Evolutionary conservation across 371 early-diverging fungal genomes (phyloP), one percentile per base, ranked within the genome.

Genomic region (Apophysomyces ossiformis): DNA sequence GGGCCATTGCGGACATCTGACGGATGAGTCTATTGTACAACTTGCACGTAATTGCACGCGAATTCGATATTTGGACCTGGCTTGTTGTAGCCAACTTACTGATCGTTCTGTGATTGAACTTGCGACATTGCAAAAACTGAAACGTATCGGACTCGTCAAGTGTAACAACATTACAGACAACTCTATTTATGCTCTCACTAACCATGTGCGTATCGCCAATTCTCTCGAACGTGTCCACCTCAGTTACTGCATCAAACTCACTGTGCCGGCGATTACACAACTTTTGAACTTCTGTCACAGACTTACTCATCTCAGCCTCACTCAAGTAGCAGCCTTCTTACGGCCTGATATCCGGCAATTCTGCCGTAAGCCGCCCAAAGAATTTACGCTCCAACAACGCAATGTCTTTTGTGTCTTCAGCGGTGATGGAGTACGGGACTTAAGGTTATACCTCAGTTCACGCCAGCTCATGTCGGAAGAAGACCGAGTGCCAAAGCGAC

Each of bases 381-480:
- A 87, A 43, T 85, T 87, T 44, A 80, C 79, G 6, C 64, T 69
- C 1, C 85, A 84, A 45, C 83, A 85, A 57, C 78, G 79, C 43
- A 74, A 82, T 16, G 80, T 84, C 11, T 89, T 89, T 76, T 87
- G 88, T 71, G 89, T 89, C 9, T 87, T 87, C 69, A 84, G 85
- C 57, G 88, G 87, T 3, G 72, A 79, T 56, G 86, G 86, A n/a
- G 85, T 88, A 35, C 74, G 78, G 58, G 84, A 85, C 8, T 57
- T 86, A 37, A 67, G 86, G 45, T 64, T 60, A 1, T 82, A 78
- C 64, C 75, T 88, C 15, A 79, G 76, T 57, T 63, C 69, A 37
- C 38, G 63, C 15, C n/a, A 47, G 7, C 59, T 61, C 45, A 57
- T 67, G 36, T 59, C 59, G n/a, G 47, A 16, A 9, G 61, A 67